Evolutionary conservation across 225 moss, liverwort and hornwort genomes (phyloP), one percentile per base, ranked within the genome.

Genomic region (Antitrichia curtipendula): DNA sequence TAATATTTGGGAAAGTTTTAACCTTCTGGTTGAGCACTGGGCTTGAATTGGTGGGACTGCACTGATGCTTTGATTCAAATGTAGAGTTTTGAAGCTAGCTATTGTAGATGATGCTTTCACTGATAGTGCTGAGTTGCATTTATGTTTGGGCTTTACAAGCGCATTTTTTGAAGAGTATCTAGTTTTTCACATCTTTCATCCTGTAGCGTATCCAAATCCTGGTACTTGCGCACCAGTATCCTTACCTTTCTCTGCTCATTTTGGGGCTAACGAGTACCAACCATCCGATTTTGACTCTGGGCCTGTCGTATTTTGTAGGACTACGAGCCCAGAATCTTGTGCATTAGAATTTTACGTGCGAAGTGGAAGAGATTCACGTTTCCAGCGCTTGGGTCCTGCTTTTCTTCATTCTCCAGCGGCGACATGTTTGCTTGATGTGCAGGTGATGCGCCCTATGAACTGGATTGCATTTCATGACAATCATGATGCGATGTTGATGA

Each of bases 361-460:
- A 75, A 94, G 84, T 93, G 95, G 95, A 81, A 97, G 99, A 89
- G 97, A 99, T 90, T 93, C 99, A 68, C 99, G 99, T 81, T 99
- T 97, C 86, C 96, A 95, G 91, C 94, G 93, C 76, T 88, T 99
- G 69, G 96, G 99, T 89, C 94, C 95, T 91, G 92, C 99, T 77
- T 99, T 99, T 87, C 87, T 96, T 31, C 97, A 95, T 78, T 95
- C 95, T 83, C 88, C 95, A 80, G 93, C 94, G 90, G 95, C 95
- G 86, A 92, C 95, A 78, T 87, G 95, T 81, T 93, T 95, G 73
- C 92, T 93, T 78, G 99, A 99, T 91, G 94, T 94, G 77, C 96
- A 97, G 97, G 98, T 98, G 52, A 70, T 84, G 74, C 25, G 47
- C 70, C 47, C 27, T 40, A 64, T 84, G 34, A 88, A 64, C 68